Percentiles rank a stretch among this genome's conserved stretches.
Evolutionary conservation across 2,329 filamentous ascomycete genomes (phyloP).

Genomic region (Diaporthe nobilis): DNA sequence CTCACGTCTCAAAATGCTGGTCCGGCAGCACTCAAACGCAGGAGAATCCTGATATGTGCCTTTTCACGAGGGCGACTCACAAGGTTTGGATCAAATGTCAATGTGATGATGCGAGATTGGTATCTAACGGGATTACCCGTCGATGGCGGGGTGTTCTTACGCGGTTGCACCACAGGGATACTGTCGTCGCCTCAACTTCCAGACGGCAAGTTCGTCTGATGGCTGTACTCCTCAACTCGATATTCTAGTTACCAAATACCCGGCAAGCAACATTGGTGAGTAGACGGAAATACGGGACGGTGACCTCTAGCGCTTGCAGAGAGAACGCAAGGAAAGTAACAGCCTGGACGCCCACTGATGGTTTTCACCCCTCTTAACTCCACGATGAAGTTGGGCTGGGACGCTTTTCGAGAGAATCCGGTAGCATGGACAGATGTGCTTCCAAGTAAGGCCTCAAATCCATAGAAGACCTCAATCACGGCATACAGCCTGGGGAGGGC

Average conservation of each 20-base stretch:
- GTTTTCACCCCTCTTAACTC: not conserved
- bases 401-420: accelerated
- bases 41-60: not conserved
- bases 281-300: not conserved
- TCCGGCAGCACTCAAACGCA: not conserved
- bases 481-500: not conserved
- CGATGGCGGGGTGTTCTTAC: not conserved
- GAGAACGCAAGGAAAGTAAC: not conserved
- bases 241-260: not conserved
- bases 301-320: not conserved
- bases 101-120: not conserved
- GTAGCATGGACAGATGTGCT: not conserved
- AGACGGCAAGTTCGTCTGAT: slow-evolving; percentile 14
- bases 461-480: not conserved
- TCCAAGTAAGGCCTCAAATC: not conserved
- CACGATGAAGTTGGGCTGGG: not conserved
- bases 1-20: not conserved
- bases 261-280: not conserved
- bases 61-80: not conserved
- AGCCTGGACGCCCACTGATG: not conserved
- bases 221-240: not conserved
- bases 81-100: not conserved
- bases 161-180: not conserved
- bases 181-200: not conserved
- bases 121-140: not conserved